Conservation (phyloP, 495 filamentous ascomycete genomes). For the Bryoglossum gracile region DNA sequence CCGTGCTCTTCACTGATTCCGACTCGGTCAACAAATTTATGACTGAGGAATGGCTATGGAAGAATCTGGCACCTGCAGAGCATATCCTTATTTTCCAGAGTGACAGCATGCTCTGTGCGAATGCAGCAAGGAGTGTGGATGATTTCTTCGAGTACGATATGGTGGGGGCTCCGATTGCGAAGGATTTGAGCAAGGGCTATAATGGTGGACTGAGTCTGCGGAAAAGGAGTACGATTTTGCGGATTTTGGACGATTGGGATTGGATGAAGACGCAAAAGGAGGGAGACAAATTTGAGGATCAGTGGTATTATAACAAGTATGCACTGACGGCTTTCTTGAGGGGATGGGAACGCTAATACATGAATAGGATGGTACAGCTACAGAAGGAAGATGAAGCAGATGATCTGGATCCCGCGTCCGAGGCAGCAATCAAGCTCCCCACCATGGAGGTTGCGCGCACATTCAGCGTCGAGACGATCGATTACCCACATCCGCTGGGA, state of each 20-base stretch:
- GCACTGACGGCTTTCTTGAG: not conserved
- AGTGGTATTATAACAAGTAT: conserved; percentile 27
- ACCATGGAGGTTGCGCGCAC: conserved; percentile 18
- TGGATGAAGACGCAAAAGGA: conserved; percentile 18
- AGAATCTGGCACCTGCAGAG: conserved; percentile 24
- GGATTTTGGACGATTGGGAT: conserved; percentile 23
- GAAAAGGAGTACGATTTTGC: conserved; percentile 25
- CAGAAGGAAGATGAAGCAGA: conserved; percentile 6
- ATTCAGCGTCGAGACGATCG: conserved; percentile 22
- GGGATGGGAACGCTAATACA: no score
- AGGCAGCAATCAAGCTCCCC: conserved; percentile 19
- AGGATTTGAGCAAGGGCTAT: conserved; percentile 19
- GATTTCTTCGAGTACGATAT: conserved; percentile 30
- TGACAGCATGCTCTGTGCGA: conserved; percentile 30
- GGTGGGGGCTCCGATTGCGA: conserved; percentile 25
- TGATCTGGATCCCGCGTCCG: conserved; percentile 11
- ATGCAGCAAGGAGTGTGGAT: conserved; percentile 25
- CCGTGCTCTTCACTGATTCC: conserved; percentile 15
- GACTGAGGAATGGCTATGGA: conserved; percentile 26
- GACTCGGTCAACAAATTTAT: conserved; percentile 20
- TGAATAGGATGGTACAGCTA: conserved; percentile 8
- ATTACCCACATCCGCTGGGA: conserved; percentile 23
- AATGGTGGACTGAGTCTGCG: conserved; percentile 30
- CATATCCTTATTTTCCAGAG: conserved; percentile 30
- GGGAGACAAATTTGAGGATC: conserved; percentile 26